Evolutionary conservation across 306 rosid genomes (phyloP), one percentile per base, ranked within the genome.

Genomic region (Fragaria nilgerrensis): DNA sequence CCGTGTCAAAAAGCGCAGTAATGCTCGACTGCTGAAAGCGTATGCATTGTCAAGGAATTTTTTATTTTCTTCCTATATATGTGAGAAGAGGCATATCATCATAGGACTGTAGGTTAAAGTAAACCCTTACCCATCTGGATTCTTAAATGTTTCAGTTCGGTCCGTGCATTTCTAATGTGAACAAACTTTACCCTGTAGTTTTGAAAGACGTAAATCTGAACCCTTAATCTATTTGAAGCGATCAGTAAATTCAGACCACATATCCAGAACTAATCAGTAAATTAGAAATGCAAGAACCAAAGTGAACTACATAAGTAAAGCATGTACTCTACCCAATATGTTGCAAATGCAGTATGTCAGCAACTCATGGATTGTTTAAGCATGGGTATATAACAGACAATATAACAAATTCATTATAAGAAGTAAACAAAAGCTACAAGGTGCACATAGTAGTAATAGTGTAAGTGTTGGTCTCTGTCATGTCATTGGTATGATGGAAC

Each of bases 21-120:
- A 92, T 76, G 84, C 93, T 94, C 47, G 90, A 73, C 82, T 92
- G 97, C 85, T 94, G 98, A 87, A 92, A 94, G 90, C 98, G 81
- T 94, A 85, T 58, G 72, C 25, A 83, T 36, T 79, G 98, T 92
- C 85, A 90, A 94, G 96, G 97, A 5, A 7, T 36, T 20, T 55
- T 72, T 73, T 25, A 8, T 70, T 41, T 61, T 32, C 13, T 53
- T n/a, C 29, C 19, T 41, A 15, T 9, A 49, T 29, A 49, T 71
- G 61, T 41, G 44, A 41, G 44, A 41, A 29, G 75, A 29, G 10
- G 29, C 16, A 70, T 29, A 13, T 29, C 34, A 70, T 69, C 22
- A 22, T 27, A 48, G 41, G 61, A 48, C 32, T 27, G 39, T n/a
- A 37, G 13, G 47, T 10, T 6, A 65, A 32, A 17, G 69, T 32